phyloP scores from a whole-genome alignment of 2,329 filamentous ascomycete species.

The Colletotrichum sp. region DNA sequence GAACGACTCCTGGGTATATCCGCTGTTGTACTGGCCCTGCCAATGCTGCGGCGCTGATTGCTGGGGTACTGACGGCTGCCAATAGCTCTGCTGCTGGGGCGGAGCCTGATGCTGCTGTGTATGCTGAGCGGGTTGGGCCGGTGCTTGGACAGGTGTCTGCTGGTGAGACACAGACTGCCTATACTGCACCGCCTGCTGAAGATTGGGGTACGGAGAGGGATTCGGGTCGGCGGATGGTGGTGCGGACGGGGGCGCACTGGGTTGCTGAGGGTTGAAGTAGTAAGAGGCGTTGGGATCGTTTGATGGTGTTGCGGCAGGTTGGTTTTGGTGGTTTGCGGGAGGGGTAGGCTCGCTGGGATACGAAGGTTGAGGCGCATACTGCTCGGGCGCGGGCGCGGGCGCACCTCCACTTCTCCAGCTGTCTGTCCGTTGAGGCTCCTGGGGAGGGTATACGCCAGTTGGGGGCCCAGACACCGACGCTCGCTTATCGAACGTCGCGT shows the following conservation, averaged over 20 bases:
- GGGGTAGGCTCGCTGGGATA: constrained; percentile 36
- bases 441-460: constrained; percentile 48
- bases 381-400: constrained; percentile 23
- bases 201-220: constrained; percentile 58
- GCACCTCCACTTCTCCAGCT: constrained; percentile 51
- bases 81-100: constrained; percentile 33
- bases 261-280: constrained; percentile 56
- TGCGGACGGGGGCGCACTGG: constrained; percentile 31
- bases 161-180: constrained; percentile 43
- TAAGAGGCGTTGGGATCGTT: constrained; percentile 61
- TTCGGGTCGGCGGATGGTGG: constrained; percentile 43
- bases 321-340: constrained; percentile 30
- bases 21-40: constrained; percentile 34
- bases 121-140: constrained; percentile 41
- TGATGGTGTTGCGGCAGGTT: constrained; percentile 30
- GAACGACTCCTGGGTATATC: constrained; percentile 66
- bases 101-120: constrained; percentile 26
- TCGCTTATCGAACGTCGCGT: constrained; percentile 47
- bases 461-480: constrained; percentile 43
- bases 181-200: constrained; percentile 52
- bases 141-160: constrained; percentile 31
- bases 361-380: constrained; percentile 38
- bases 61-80: constrained; percentile 36
- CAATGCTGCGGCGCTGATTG: constrained; percentile 29
- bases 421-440: constrained; percentile 52